These are phyloP conservation scores for Pulveroboletus sp. DNA, from an alignment of 768 basidiomycete species.

Conservation along the genomic window DNA sequence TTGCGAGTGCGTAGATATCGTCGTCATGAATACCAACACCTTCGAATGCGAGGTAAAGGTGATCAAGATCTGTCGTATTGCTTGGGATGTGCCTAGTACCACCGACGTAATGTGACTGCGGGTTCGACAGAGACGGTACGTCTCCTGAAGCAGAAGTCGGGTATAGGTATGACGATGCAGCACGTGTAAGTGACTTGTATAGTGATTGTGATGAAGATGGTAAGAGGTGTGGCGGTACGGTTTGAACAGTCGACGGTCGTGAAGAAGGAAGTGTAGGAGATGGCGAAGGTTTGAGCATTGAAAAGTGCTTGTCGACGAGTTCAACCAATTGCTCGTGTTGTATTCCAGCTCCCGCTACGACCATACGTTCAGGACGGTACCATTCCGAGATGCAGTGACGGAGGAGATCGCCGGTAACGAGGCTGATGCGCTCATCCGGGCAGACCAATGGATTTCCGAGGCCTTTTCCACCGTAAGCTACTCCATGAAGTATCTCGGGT, in stretches of 20 bases:
- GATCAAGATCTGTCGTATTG: slow-evolving; percentile 70
- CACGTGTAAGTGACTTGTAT: slow-evolving; percentile 67
- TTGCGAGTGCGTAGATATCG: slow-evolving; percentile 89
- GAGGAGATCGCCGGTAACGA: slow-evolving; percentile 59
- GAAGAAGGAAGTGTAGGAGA: slow-evolving; percentile 22
- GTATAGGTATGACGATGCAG: slow-evolving; percentile 71
- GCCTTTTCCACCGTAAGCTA: slow-evolving; percentile 73
- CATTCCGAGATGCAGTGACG: slow-evolving; percentile 65
- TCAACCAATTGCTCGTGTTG: slow-evolving; percentile 85
- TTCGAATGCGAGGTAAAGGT: slow-evolving; percentile 90
- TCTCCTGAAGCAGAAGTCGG: slow-evolving; percentile 24
- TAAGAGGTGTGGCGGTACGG: slow-evolving; percentile 54
- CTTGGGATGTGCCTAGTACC: slow-evolving; percentile 71
- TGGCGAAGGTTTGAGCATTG: slow-evolving; percentile 47
- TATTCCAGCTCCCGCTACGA: slow-evolving; percentile 92
- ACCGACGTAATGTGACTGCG: slow-evolving; percentile 69
- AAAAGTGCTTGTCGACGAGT: slow-evolving; percentile 79
- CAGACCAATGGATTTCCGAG: slow-evolving; percentile 91
- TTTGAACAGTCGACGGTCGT: slow-evolving; percentile 29
- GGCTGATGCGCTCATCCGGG: slow-evolving; percentile 73
- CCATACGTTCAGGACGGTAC: slow-evolving; percentile 94
- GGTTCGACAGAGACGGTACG: slow-evolving; percentile 12
- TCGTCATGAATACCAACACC: slow-evolving; percentile 87
- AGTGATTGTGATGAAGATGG: slow-evolving; percentile 48
- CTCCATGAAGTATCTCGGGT: slow-evolving; percentile 82